Conservation (phyloP, 1,284 basidiomycete genomes). For the Polyporus tsugae region DNA sequence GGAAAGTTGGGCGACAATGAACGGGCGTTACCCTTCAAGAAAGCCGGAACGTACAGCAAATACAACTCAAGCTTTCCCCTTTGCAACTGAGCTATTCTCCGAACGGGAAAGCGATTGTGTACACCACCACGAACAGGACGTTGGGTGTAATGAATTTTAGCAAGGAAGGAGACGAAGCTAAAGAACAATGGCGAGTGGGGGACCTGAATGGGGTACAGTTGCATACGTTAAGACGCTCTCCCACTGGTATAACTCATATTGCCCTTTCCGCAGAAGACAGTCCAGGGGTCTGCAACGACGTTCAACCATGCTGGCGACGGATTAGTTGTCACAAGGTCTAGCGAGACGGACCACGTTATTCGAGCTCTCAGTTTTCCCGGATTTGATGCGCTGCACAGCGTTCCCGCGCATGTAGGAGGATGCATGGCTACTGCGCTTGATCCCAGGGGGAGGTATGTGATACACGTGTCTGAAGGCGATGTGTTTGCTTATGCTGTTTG, state of each 20-base stretch:
- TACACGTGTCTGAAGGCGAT: background rate
- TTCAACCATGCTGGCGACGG: constrained; percentile 79
- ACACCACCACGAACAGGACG: constrained; percentile 63
- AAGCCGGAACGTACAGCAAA: constrained; percentile 69
- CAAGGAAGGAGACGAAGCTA: constrained; percentile 61
- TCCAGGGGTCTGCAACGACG: constrained; percentile 62
- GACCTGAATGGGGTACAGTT: constrained; percentile 55
- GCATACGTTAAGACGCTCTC: background rate
- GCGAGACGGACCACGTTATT: constrained; percentile 66
- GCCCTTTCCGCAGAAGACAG: constrained; percentile 30
- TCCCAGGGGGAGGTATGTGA: constrained; percentile 68
- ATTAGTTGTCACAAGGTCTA: constrained; percentile 58
- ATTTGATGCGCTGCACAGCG: constrained; percentile 60
- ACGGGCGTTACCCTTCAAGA: constrained; percentile 49
- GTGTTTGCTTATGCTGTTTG: background rate
- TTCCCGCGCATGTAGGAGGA: constrained; percentile 79
- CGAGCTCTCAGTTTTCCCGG: constrained; percentile 74
- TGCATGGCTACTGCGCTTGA: constrained; percentile 77
- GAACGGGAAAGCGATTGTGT: constrained; percentile 71
- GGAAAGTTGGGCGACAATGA: background rate
- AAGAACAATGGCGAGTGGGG: constrained; percentile 64
- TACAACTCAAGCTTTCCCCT: constrained; percentile 62
- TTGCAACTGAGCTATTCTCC: constrained; percentile 74
- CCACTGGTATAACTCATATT: background rate
- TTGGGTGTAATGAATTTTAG: constrained; percentile 65